Evolutionary conservation across 768 basidiomycete genomes (phyloP), one percentile per base, ranked within the genome.

Genomic region (Boletus rubropictus): DNA sequence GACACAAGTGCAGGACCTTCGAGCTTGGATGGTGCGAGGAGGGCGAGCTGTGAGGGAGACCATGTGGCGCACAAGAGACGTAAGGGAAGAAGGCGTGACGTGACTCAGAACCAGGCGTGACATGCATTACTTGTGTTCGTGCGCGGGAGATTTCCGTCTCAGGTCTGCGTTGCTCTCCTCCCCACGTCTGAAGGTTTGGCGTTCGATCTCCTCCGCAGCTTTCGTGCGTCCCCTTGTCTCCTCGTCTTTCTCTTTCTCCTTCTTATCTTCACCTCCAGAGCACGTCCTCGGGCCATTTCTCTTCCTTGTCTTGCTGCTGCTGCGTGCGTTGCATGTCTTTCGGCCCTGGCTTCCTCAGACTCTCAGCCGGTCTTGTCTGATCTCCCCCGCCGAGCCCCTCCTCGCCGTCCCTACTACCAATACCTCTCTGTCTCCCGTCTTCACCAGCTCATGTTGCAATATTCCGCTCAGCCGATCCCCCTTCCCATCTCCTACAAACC

Each of bases 361-460:
- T 62, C 55, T 49, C 60, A 60, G 62, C 62, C 55, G 62, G 78
- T 75, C 79, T 76, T 70, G 78, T 78, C 78, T 78, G 78, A 74
- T 70, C 68, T 52, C 45, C 38, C 46, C 37, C 51, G 42, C 54
- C 68, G 56, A 64, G 64, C 52, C 62, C 64, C 48, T 15, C 51
- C 25, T 45, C 50, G 29, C 29, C 29, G 63, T 58, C 57, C 50
- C 35, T 66, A 59, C 56, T 54, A 63, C 51, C 59, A 56, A 48
- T 62, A 53, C 56, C 62, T 63, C 43, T 58, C 60, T 33, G 63
- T 62, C 33, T 62, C 59, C 48, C 56, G 41, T 34, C 56, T 61
- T 10, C 59, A 53, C 53, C 53, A 63, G 54, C 73, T 65, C 68
- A 82, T 82, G 81, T 78, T 82, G 76, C 80, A 81, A 70, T 78